Base-by-base conservation (phyloP, 192 early-diverging fungal species). In the Backusella parvicylindrica region DNA sequence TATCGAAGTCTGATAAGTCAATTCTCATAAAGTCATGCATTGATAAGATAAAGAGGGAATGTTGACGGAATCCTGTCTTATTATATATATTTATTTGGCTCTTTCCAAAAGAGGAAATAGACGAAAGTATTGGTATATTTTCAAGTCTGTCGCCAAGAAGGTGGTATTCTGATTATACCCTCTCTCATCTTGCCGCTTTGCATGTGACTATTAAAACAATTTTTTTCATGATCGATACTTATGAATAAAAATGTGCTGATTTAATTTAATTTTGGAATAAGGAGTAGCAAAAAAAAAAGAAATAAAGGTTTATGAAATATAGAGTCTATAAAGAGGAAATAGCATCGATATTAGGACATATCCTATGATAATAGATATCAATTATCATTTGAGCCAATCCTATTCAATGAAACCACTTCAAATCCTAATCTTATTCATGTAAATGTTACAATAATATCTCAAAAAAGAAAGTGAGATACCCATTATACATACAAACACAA, bases 1-100 rank as follows among this genome's bases (percentile, higher is more conserved):
- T 66, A 53, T 79, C 74, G 60, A 75, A 79, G 50, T 74, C 70
- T 7, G 74, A 65, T 38, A 79, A 56, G 30, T 79, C 78, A 2
- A 79, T 79, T 56, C 47, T 74, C 47, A 72, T 71, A 28, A 75
- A 75, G 36, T 67, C 64, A 53, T 49, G 6, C 66, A 68, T 68
- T 33, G 36, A 60, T 60, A 60, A 60, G 53, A 60, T 60, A 60
- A 60, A 60, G 53, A 26, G 21, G 23, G 23, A 47, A 28, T 60
- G 28, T 28, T 60, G 53, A 60, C 53, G 53, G 53, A 60, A 60
- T 28, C 21, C 21, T 28, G 43, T 60, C 53, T 23, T 60, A 60
- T 60, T 60, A 60, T 60, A 60, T 60, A 60, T 60, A 28, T 60
- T 60, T 60, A 60, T 28, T 60, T 60, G 26, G 26, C 28, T 1